Evolutionary conservation across 2,329 filamentous ascomycete species (phyloP).

Genomic region (Alternaria rosae): DNA sequence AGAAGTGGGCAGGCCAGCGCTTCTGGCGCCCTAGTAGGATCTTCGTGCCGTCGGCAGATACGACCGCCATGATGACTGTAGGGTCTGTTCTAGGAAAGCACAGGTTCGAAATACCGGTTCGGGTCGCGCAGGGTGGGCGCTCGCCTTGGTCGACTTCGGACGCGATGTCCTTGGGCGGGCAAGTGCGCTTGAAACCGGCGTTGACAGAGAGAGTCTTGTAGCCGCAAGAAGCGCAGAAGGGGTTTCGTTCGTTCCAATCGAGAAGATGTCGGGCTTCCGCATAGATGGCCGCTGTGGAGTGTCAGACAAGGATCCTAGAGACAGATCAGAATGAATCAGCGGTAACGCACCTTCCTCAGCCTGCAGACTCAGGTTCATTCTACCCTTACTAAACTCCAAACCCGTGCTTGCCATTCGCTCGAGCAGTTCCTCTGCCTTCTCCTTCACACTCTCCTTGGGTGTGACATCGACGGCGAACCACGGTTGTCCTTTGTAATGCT

Average conservation of each 20-base stretch:
- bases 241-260: constrained; percentile 94
- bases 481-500: constrained; percentile 76
- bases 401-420: constrained; percentile 67
- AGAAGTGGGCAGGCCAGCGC: constrained; percentile 85
- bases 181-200: constrained; percentile 81
- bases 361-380: constrained; percentile 67
- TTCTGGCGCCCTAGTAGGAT: constrained; percentile 85
- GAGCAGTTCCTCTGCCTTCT: constrained; percentile 68
- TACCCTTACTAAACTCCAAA: constrained; percentile 70
- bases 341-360: constrained; percentile 65
- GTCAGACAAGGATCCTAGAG: not conserved
- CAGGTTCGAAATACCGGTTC: constrained; percentile 87
- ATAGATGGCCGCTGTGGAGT: constrained; percentile 78
- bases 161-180: constrained; percentile 72
- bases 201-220: constrained; percentile 80
- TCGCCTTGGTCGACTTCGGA: constrained; percentile 55
- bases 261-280: constrained; percentile 86
- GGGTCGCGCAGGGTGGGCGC: constrained; percentile 77
- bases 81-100: constrained; percentile 92
- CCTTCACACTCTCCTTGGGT: constrained; percentile 68
- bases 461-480: constrained; percentile 93
- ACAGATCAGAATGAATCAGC: not conserved
- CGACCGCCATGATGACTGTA: constrained; percentile 92
- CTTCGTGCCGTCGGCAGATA: constrained; percentile 78
- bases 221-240: constrained; percentile 90